phyloP scores from a whole-genome alignment of 2,329 filamentous ascomycete species.

The Cordyceps militaris region DNA sequence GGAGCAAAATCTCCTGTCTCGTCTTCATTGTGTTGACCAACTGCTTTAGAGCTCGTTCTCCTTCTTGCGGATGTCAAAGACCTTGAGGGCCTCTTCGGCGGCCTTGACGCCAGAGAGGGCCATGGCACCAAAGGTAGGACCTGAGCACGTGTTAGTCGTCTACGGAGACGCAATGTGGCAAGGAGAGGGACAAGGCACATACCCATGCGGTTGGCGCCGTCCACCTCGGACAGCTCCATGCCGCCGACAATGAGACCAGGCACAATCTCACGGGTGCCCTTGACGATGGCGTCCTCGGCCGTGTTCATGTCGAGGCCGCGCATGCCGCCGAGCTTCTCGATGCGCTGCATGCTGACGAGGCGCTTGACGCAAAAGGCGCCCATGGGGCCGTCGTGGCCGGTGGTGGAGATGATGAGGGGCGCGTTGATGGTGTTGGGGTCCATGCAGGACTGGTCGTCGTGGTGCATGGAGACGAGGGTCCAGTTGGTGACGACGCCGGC shows the following conservation, averaged over 20 bases:
- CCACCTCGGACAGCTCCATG: constrained; percentile 88
- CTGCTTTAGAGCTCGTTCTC: constrained; percentile 56
- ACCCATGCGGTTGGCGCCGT: constrained; percentile 88
- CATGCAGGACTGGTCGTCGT: constrained; percentile 91
- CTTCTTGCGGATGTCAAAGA: constrained; percentile 71
- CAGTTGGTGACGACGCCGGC: constrained; percentile 93
- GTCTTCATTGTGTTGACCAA: not conserved
- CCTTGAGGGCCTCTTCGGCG: constrained; percentile 73
- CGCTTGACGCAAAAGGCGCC: constrained; percentile 89
- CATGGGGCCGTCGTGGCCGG: constrained; percentile 85
- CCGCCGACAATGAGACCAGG: constrained; percentile 88
- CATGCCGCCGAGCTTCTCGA: constrained; percentile 85
- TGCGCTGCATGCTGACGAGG: constrained; percentile 77
- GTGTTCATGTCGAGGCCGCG: constrained; percentile 86
- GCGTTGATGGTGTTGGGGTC: constrained; percentile 96
- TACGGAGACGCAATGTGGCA: constrained; percentile 23
- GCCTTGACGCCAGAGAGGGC: constrained; percentile 81
- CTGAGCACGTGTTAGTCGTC: constrained; percentile 19
- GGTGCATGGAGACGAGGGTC: constrained; percentile 83
- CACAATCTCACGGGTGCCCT: constrained; percentile 79
- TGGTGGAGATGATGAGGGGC: constrained; percentile 80
- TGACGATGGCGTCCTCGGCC: constrained; percentile 90
- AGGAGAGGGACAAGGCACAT: constrained; percentile 15
- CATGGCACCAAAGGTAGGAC: constrained; percentile 85
- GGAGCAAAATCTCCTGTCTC: not conserved